phyloP scores from a whole-genome alignment of 345 rosid genomes.

The Cardamine chenopodiifolia region DNA sequence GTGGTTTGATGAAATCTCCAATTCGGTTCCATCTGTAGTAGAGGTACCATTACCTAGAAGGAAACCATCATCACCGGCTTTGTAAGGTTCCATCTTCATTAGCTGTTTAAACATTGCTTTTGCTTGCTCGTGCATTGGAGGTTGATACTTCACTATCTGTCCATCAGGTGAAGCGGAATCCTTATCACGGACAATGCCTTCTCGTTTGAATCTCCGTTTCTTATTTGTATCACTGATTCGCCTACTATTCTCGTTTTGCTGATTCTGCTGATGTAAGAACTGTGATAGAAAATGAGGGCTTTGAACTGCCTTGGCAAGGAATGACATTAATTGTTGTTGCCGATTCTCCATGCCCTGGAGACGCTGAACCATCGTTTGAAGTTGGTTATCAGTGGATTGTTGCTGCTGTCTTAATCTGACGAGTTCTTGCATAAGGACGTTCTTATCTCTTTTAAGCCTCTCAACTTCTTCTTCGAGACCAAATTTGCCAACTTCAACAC shows the following conservation, averaged over 20 bases:
- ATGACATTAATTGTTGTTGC: constrained; percentile 97
- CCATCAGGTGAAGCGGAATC: constrained; percentile 61
- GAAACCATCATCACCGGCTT: constrained; percentile 53
- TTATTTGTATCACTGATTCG: constrained; percentile 78
- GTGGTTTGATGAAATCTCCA: constrained; percentile 51
- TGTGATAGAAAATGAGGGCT: constrained; percentile 93
- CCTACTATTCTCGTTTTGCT: constrained; percentile 81
- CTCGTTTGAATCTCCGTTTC: constrained; percentile 85
- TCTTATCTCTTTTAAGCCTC: constrained; percentile 97
- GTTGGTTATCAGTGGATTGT: constrained; percentile 84
- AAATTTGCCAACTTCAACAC: constrained; percentile 98
- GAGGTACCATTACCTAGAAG: constrained; percentile 52
- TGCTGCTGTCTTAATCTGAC: constrained; percentile 95
- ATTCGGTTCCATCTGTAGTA: constrained; percentile 51
- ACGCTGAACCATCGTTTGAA: constrained; percentile 85
- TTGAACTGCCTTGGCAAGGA: constrained; percentile 93
- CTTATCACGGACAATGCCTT: constrained; percentile 58
- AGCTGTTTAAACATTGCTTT: constrained; percentile 72
- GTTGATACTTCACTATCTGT: constrained; percentile 90
- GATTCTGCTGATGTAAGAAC: constrained; percentile 90
- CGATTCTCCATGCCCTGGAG: constrained; percentile 99
- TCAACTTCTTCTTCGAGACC: constrained; percentile 98
- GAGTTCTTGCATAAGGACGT: constrained; percentile 98
- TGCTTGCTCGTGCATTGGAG: constrained; percentile 73
- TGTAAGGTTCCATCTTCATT: constrained; percentile 59